Evolutionary conservation across 2,329 filamentous ascomycete genomes (phyloP).

Genomic region (Aspergillus brunneoviolaceus): DNA sequence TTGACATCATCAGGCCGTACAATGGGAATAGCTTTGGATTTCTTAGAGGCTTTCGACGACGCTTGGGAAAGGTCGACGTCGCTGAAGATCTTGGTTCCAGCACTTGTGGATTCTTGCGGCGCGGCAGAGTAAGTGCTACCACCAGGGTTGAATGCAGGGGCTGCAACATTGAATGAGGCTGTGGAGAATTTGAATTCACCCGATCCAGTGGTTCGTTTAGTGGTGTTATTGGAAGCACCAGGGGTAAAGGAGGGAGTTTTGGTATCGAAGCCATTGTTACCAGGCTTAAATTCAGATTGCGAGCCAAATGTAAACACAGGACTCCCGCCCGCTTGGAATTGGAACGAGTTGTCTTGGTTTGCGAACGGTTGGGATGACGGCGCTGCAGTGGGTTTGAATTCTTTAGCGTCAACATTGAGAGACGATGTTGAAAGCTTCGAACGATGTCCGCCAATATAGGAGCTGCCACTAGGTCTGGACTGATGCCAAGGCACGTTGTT

Average conservation of each 20-base stretch:
- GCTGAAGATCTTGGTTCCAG: slow-evolving; percentile 60
- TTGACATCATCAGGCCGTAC: slow-evolving; percentile 61
- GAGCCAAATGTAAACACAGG: slow-evolving; percentile 32
- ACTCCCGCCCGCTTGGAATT: slow-evolving; percentile 35
- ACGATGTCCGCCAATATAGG: slow-evolving; percentile 55
- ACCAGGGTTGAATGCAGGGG: slow-evolving; percentile 71
- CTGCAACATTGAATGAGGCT: slow-evolving; percentile 71
- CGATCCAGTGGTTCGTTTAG: slow-evolving; percentile 21
- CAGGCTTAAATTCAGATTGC: slow-evolving; percentile 30
- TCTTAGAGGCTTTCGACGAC: slow-evolving; percentile 64
- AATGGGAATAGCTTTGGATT: slow-evolving; percentile 82
- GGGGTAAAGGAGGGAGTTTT: slow-evolving; percentile 72
- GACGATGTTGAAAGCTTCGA: slow-evolving; percentile 72
- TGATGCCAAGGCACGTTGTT: slow-evolving; percentile 37
- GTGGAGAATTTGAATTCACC: slow-evolving; percentile 65
- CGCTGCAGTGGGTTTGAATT: slow-evolving; percentile 67
- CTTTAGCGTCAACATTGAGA: slow-evolving; percentile 84
- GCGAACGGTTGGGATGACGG: slow-evolving; percentile 50
- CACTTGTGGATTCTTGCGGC: slow-evolving; percentile 20
- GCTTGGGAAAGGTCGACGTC: slow-evolving; percentile 65
- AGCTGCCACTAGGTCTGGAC: slow-evolving; percentile 31
- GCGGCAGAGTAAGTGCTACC: slow-evolving; percentile 29
- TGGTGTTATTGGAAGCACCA: slow-evolving; percentile 13
- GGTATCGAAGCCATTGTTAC: slow-evolving; percentile 62
- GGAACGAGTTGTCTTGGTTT: slow-evolving; percentile 45